A percentile compares a stretch with the other conserved stretches of the same genome.
These are phyloP conservation scores for Lentithecium fluviatile DNA, from an alignment of 495 filamentous ascomycete species.

Conservation along the genomic window DNA sequence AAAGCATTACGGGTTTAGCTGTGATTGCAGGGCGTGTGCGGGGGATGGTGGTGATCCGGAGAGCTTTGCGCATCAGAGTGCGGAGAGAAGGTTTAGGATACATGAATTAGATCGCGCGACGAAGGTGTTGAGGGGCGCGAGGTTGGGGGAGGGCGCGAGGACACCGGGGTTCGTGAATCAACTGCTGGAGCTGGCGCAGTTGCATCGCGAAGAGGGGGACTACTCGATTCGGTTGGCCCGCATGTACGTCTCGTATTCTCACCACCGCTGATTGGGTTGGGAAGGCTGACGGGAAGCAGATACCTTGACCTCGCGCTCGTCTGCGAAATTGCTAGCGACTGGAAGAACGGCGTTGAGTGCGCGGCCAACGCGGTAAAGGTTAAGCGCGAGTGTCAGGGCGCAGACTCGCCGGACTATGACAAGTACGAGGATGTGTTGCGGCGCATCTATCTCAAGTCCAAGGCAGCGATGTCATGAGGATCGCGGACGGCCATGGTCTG, in stretches of 20 bases:
- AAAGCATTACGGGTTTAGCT: conserved; percentile 35
- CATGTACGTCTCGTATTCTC: conserved; percentile 8
- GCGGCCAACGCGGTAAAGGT: no score
- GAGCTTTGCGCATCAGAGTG: conserved; percentile 21
- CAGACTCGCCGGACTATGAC: no score
- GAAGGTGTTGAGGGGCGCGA: background rate
- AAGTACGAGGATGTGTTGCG: no score
- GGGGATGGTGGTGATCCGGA: conserved; percentile 15
- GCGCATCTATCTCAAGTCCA: no score
- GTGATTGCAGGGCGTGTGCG: conserved; percentile 35
- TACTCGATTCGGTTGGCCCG: conserved; percentile 9
- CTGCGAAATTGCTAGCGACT: conserved; percentile 4
- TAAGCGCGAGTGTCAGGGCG: no score
- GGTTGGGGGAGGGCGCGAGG: background rate
- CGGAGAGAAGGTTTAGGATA: conserved; percentile 18
- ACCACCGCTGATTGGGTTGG: background rate
- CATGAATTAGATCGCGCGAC: conserved; percentile 16
- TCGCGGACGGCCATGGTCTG: background rate
- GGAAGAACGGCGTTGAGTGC: no score
- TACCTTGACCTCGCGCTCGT: conserved; percentile 30
- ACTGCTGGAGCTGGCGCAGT: conserved; percentile 16
- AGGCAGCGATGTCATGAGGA: no score
- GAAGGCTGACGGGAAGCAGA: background rate
- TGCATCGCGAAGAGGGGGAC: conserved; percentile 25
- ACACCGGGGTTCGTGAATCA: background rate